Evolutionary conservation across 331 rosid species (phyloP), one percentile per base, ranked within the genome.

Genomic region (Acacia pycnantha): DNA sequence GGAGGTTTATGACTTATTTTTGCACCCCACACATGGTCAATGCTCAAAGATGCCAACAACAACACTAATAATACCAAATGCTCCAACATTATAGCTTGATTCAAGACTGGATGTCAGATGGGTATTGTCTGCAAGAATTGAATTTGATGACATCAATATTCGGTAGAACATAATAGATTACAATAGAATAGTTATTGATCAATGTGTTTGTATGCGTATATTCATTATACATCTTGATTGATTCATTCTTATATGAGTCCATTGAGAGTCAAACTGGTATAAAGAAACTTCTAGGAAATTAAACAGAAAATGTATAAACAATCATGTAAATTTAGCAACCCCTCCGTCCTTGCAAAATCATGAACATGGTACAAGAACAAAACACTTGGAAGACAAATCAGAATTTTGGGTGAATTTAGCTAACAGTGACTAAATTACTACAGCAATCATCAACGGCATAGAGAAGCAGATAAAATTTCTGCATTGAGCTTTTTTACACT

Each of bases 31-130:
- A 70, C 83, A 53, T 27, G 78, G 51, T 74, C 84, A 50, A 81
- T 84, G 50, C 80, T 76, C 76, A 88, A 47, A 73, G 85, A 88
- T 84, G 69, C 40, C 82, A 82, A 70, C 78, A 35, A 80, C 59
- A 86, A 11, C 74, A 66, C 43, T 50, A 70, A 48, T 77, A 89
- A 82, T 77, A 85, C 83, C 85, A 53, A 66, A 54, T 89, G 64
- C 53, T 73, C 82, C 64, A 44, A 90, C 98, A 92, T 95, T 73
- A 74, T 14, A 83, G 84, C 88, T 83, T 79, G 66, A 79, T 77
- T 84, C 84, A 79, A 27, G 86, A 76, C 74, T 83, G 24, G 84
- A 92, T 82, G 64, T 82, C 79, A 88, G 86, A n/a, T 79, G 89
- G 93, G 93, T 84, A 37, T 62, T 44, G 66, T 41, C 79, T 8